Conservation (phyloP, 306 rosid genomes). For the Vigna nakashimae region DNA sequence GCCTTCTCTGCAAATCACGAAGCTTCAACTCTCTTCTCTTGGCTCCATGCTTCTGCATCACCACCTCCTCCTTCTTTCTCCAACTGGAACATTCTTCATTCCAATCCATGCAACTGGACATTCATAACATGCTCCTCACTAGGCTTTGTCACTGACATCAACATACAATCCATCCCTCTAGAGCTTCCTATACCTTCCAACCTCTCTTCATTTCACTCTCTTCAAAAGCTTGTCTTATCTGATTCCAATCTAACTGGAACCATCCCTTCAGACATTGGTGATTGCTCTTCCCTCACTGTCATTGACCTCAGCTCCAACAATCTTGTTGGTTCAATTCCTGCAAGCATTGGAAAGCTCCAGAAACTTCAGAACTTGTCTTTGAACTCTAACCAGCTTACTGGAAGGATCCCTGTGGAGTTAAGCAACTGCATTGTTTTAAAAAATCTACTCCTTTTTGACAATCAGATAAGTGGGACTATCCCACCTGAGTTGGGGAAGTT, state of each 20-base stretch:
- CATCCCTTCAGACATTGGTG: conserved; percentile 66
- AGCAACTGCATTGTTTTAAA: conserved; percentile 57
- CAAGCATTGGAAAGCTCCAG: conserved; percentile 59
- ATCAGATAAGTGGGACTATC: conserved; percentile 62
- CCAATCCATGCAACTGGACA: conserved; percentile 91
- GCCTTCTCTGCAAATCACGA: conserved; percentile 68
- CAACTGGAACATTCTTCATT: conserved; percentile 70
- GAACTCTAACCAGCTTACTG: conserved; percentile 78
- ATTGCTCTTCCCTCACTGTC: conserved; percentile 53
- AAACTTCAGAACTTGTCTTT: conserved; percentile 65
- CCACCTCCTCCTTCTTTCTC: conserved; percentile 59
- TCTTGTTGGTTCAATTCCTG: conserved; percentile 76
- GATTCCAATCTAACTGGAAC: conserved; percentile 81
- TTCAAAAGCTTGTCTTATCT: conserved; percentile 70
- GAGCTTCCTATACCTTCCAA: conserved; percentile 71
- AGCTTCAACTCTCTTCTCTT: conserved; percentile 75
- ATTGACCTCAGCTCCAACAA: conserved; percentile 77
- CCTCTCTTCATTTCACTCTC: conserved; percentile 68
- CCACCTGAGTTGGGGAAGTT: conserved; percentile 66
- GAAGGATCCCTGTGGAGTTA: conserved; percentile 76
- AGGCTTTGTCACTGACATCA: conserved; percentile 70
- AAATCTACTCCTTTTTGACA: conserved; percentile 67
- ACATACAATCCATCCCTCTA: conserved; percentile 66
- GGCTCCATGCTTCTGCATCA: conserved; percentile 68
- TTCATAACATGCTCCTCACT: conserved; percentile 71